A percentile compares a stretch with the other conserved stretches of the same genome.
phyloP scores from a whole-genome alignment of 2,329 filamentous ascomycete species.

The Xylaria sp. region DNA sequence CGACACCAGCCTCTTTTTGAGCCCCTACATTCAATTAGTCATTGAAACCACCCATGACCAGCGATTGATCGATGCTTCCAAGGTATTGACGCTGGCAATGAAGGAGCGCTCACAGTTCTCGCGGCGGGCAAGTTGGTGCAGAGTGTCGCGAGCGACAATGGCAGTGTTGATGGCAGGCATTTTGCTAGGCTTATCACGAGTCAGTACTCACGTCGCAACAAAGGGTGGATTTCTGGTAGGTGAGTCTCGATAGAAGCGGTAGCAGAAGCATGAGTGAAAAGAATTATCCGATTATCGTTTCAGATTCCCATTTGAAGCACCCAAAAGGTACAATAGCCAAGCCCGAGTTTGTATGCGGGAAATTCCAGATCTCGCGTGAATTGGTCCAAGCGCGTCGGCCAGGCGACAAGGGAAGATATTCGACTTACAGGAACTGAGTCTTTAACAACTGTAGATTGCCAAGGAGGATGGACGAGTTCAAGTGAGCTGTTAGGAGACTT shows the following conservation, averaged over 20 bases:
- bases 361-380: slow-evolving; percentile 8
- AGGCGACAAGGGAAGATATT: slow-evolving; percentile 35
- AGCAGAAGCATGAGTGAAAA: not conserved
- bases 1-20: slow-evolving; percentile 49
- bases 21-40: slow-evolving; percentile 44
- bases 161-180: slow-evolving; percentile 52
- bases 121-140: slow-evolving; percentile 48
- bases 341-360: slow-evolving; percentile 13
- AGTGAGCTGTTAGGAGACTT: slow-evolving; percentile 40
- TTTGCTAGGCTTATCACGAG: slow-evolving; percentile 40
- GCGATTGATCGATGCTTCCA: not conserved
- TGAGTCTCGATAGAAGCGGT: not conserved
- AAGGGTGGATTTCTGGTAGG: not conserved
- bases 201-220: slow-evolving; percentile 36
- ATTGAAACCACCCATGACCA: not conserved
- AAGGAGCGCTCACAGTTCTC: slow-evolving; percentile 47
- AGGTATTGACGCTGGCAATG: not conserved
- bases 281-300: not conserved
- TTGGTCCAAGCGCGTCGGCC: slow-evolving; percentile 31
- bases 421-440: slow-evolving; percentile 32
- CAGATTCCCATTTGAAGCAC: not conserved
- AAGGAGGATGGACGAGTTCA: slow-evolving; percentile 35
- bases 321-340: slow-evolving; percentile 7
- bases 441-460: slow-evolving; percentile 19
- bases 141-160: slow-evolving; percentile 50